phyloP scores from a whole-genome alignment of 2,329 filamentous ascomycete species.

The Epichloe uncinata region DNA sequence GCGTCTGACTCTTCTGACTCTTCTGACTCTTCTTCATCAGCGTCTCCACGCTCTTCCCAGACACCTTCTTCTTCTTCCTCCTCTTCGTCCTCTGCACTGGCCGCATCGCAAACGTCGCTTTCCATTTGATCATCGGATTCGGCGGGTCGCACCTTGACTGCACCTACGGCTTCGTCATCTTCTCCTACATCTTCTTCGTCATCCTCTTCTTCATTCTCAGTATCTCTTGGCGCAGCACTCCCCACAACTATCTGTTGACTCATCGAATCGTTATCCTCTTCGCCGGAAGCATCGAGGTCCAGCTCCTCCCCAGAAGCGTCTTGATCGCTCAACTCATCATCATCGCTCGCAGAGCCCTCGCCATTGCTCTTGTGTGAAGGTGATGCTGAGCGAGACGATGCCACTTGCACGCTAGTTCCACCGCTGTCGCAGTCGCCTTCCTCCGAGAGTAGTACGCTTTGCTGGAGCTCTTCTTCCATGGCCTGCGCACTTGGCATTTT shows the following conservation, averaged over 20 bases:
- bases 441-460: conserved; percentile 39
- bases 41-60: conserved; percentile 5
- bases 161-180: conserved; percentile 38
- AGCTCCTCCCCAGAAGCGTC: conserved; percentile 29
- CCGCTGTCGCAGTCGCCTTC: conserved; percentile 29
- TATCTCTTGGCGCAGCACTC: conserved; percentile 13
- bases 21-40: conserved; percentile 2
- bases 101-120: conserved; percentile 31
- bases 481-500: conserved; percentile 38
- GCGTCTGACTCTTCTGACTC: conserved; percentile 9
- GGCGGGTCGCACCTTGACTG: conserved; percentile 42
- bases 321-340: conserved; percentile 24
- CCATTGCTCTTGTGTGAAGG: conserved; percentile 9
- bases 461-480: conserved; percentile 45
- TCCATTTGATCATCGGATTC: conserved; percentile 36
- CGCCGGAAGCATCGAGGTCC: conserved; percentile 29
- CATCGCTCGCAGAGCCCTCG: conserved; percentile 13
- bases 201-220: conserved; percentile 18
- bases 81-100: conserved; percentile 24
- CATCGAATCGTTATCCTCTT: conserved; percentile 24
- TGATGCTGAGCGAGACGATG: not conserved
- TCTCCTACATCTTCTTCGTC: conserved; percentile 10
- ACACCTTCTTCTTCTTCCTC: conserved; percentile 18
- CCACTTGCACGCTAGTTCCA: conserved; percentile 12
- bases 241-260: conserved; percentile 15